These are phyloP conservation scores for Rachicladosporium sp. DNA, from an alignment of 2,329 filamentous ascomycete species.

Conservation along the genomic window DNA sequence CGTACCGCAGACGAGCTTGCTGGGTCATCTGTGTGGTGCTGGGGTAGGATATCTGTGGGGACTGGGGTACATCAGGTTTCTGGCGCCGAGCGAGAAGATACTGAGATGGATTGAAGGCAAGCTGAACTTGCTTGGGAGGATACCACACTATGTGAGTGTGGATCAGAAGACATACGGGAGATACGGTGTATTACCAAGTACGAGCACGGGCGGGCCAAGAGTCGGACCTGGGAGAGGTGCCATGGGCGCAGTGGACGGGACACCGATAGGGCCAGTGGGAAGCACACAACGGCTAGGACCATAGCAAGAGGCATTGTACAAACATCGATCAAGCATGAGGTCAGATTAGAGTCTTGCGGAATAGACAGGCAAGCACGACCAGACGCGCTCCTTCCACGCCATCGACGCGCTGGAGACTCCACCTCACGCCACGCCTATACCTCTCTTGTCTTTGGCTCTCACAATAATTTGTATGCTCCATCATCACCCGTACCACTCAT, in stretches of 20 bases:
- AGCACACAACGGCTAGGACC: conserved; percentile 57
- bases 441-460: too few relatives aligned
- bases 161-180: conserved; percentile 93
- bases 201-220: conserved; percentile 8
- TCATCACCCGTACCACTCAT: too few relatives aligned
- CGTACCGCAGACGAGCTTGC: conserved; percentile 66
- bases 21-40: conserved; percentile 80
- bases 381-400: too few relatives aligned
- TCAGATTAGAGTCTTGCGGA: too few relatives aligned
- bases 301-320: conserved; percentile 23
- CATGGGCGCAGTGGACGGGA: conserved; percentile 20
- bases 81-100: conserved; percentile 79
- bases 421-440: not conserved
- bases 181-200: conserved; percentile 68
- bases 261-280: conserved; percentile 50
- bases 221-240: conserved; percentile 18
- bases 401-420: not conserved
- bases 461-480: too few relatives aligned
- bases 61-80: conserved; percentile 75
- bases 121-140: conserved; percentile 66
- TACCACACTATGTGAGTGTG: conserved; percentile 87
- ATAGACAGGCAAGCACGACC: too few relatives aligned
- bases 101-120: conserved; percentile 82
- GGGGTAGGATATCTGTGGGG: conserved; percentile 77
- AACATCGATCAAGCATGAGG: too few relatives aligned